phyloP scores from a whole-genome alignment of 2,329 filamentous ascomycete genomes.

The Paecilomyces fulvus region DNA sequence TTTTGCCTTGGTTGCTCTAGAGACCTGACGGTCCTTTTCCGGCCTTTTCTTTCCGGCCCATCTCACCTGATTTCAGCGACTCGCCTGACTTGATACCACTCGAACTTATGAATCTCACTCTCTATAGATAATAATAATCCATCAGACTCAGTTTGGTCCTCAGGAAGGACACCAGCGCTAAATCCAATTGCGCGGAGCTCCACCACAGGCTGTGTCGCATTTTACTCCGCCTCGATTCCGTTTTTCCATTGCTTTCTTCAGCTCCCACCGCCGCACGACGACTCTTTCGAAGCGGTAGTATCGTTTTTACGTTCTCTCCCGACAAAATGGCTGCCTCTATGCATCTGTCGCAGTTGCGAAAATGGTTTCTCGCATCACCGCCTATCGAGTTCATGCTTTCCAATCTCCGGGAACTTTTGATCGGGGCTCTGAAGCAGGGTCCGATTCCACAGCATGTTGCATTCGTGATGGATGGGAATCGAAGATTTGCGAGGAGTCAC shows the following conservation, averaged over 20 bases:
- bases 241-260: background rate
- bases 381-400: constrained; percentile 84
- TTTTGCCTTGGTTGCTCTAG: background rate
- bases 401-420: constrained; percentile 71
- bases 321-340: constrained; percentile 41
- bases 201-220: background rate
- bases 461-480: constrained; percentile 99
- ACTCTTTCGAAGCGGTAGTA: background rate
- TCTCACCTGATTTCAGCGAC: background rate
- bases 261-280: background rate
- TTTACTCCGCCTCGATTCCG: background rate
- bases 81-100: background rate
- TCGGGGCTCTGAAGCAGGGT: constrained; percentile 81
- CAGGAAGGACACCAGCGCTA: background rate
- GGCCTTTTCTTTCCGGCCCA: constrained; percentile 2
- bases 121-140: background rate
- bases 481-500: constrained; percentile 80
- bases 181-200: background rate
- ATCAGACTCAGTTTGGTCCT: background rate
- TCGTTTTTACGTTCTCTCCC: background rate
- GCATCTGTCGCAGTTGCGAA: constrained; percentile 53
- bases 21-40: background rate
- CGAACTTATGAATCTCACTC: background rate
- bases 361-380: constrained; percentile 79
- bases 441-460: constrained; percentile 91